Conservation (phyloP, 2,329 filamentous ascomycete genomes). For the Didymella pomorum region DNA sequence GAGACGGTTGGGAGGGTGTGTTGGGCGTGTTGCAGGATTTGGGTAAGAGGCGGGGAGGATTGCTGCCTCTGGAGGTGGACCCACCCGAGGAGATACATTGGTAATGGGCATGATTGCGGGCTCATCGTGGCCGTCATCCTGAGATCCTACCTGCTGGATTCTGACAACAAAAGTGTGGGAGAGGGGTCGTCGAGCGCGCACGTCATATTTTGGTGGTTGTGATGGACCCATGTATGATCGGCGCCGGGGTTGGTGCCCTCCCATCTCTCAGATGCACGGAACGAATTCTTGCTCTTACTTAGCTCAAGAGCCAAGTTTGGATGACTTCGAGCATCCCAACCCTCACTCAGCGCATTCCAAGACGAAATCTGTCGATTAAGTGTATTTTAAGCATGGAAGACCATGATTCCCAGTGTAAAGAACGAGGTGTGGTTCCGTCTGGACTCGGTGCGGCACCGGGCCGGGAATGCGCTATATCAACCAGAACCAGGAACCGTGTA, state of each 20-base stretch:
- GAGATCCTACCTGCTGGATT: constrained; percentile 1
- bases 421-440: not conserved
- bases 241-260: constrained; percentile 11
- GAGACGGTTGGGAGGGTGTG: constrained; percentile 1
- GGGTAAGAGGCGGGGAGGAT: not conserved
- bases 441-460: constrained; percentile 13
- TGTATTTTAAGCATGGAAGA: not conserved
- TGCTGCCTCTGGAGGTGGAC: not conserved
- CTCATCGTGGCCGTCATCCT: constrained; percentile 15
- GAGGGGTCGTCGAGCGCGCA: not conserved
- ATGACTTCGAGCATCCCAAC: constrained; percentile 4
- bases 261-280: constrained; percentile 6
- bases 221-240: constrained; percentile 23
- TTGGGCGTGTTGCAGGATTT: constrained; percentile 21
- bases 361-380: not conserved
- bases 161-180: too few species aligned
- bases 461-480: constrained; percentile 12
- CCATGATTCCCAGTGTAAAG: not conserved
- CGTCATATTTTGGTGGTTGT: constrained; percentile 15
- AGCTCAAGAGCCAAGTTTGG: not conserved
- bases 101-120: not conserved
- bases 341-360: not conserved
- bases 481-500: constrained; percentile 7
- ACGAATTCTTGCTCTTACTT: not conserved
- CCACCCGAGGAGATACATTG: not conserved